phyloP scores from a whole-genome alignment of 2,329 filamentous ascomycete species.

The Aspergillus tanneri region DNA sequence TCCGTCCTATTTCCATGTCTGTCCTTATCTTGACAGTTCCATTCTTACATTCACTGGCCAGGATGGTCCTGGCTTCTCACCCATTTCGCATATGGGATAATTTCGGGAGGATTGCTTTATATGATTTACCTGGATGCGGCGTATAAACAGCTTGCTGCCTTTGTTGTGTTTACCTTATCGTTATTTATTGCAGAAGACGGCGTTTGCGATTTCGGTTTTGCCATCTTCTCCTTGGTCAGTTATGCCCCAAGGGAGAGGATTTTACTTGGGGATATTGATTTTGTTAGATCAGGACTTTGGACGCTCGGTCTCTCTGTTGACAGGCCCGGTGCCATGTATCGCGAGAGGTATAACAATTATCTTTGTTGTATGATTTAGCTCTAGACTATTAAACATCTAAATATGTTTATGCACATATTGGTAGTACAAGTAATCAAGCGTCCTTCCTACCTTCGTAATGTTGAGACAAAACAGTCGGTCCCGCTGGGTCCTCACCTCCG shows the following conservation, averaged over 20 bases:
- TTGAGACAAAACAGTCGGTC: no score
- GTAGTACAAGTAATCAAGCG: no score
- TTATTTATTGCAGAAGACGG: conserved; percentile 25
- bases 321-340: conserved; percentile 11
- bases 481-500: background rate
- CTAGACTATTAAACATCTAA: no score
- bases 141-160: conserved; percentile 11
- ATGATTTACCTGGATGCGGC: no score
- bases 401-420: no score
- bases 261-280: background rate
- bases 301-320: background rate
- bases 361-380: background rate
- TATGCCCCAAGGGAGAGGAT: background rate
- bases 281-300: background rate
- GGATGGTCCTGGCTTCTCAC: background rate
- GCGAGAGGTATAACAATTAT: conserved; percentile 7
- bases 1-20: background rate
- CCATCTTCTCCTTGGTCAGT: conserved; percentile 4
- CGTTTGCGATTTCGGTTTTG: conserved; percentile 24
- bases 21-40: conserved; percentile 1
- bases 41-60: conserved; percentile 2
- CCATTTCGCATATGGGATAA: conserved; percentile 7
- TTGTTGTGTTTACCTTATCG: conserved; percentile 8
- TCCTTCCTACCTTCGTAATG: no score
- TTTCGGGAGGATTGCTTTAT: conserved; percentile 11